A percentile compares a stretch with the other conserved stretches of the same genome.
These are phyloP conservation scores for Anethum foeniculum DNA, from an alignment of 140 eudicot genomes.

Conservation along the genomic window DNA sequence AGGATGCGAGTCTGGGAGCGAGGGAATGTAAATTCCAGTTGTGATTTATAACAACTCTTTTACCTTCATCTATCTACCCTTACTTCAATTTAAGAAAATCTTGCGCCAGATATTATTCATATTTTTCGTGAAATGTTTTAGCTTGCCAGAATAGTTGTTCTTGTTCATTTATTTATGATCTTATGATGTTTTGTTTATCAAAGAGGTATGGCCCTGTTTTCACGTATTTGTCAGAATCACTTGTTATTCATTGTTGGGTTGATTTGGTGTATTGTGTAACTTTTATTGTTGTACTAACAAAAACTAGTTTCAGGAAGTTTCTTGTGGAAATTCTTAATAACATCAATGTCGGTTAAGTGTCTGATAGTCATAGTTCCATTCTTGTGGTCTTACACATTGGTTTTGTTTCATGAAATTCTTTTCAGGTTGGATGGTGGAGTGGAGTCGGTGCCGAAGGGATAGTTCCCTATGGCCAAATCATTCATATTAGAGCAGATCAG, in stretches of 20 bases:
- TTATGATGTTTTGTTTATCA: too few relatives aligned
- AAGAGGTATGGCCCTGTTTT: too few relatives aligned
- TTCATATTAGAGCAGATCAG: constrained; percentile 78
- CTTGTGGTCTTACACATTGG: not conserved
- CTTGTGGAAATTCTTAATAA: not conserved
- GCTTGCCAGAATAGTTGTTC: not conserved
- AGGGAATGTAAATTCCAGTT: too few relatives aligned
- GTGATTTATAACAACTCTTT: too few relatives aligned
- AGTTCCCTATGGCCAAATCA: constrained; percentile 79
- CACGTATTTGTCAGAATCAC: too few relatives aligned
- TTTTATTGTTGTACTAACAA: not conserved
- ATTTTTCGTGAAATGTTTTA: not conserved
- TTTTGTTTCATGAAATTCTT: not conserved
- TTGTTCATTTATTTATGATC: too few relatives aligned
- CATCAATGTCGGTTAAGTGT: not conserved
- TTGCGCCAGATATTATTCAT: not conserved
- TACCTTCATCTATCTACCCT: too few relatives aligned
- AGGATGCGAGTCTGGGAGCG: too few relatives aligned
- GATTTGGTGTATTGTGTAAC: too few relatives aligned
- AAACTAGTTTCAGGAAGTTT: not conserved
- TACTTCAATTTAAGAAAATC: too few relatives aligned
- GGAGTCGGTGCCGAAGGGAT: constrained; percentile 67
- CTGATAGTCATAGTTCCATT: not conserved
- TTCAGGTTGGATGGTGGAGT: constrained; percentile 99
- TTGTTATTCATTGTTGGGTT: too few relatives aligned